Evolutionary conservation across 2,329 filamentous ascomycete species (phyloP), one percentile per base, ranked within the genome.

Genomic region (Davidsoniella neocaledoniae): DNA sequence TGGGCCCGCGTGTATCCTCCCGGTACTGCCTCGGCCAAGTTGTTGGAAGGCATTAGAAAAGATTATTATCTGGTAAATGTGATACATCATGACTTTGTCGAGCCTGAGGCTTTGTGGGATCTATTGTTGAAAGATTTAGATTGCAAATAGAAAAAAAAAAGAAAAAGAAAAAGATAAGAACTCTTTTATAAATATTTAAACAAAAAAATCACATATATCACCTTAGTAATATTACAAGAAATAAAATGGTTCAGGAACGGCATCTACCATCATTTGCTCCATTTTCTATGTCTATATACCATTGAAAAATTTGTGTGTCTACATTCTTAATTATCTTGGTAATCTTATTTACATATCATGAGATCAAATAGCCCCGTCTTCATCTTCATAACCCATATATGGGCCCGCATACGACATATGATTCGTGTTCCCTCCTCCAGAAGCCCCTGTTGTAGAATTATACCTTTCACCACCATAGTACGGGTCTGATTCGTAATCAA

Each of bases 1-100:
- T 98, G 91, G 91, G 80, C 83, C 54, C 74, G 83, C 56, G 83
- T 95, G 43, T 96, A 94, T 63, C 78, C 78, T n/a, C 73, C 79
- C 44, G 78, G 76, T 5, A 83, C 80, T 2, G 71, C 76, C 47
- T 87, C 81, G 53, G 79, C 81, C 57, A 76, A 74, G 59, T 68
- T 95, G 50, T 67, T 98, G 41, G 77, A 81, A 54, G 62, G 68
- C 5, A 71, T 82, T 36, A 74, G 77, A 59, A 71, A 76, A 43
- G 85, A 86, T 58, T 74, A 77, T 56, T 95, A 88, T 83, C 68
- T 98, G 57, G 87, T 96, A 41, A 96, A 94, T 67, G 73, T 91
- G 51, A 90, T 91, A 58, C 83, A 87, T 63, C 85, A 88, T 58
- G 79, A 83, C 49, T 91, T 74, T 62, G 68, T 87, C 12, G 76